These are phyloP conservation scores for Meira miltonrushii DNA, from an alignment of 1,284 basidiomycete species.

Conservation along the genomic window DNA sequence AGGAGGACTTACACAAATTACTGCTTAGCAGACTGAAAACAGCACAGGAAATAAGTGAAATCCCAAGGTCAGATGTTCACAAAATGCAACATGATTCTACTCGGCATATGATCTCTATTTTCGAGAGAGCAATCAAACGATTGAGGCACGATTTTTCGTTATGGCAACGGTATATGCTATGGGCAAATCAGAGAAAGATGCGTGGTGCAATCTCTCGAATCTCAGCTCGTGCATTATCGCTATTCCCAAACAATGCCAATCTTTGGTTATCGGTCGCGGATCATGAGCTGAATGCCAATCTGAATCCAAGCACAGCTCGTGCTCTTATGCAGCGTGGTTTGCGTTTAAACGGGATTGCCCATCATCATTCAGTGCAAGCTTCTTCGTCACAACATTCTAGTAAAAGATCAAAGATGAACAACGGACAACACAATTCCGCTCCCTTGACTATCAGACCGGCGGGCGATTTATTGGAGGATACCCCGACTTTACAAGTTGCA, in stretches of 20 bases:
- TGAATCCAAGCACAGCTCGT: constrained; percentile 71
- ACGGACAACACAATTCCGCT: not conserved
- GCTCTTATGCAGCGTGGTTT: constrained; percentile 79
- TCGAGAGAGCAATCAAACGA: constrained; percentile 79
- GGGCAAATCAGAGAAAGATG: constrained; percentile 75
- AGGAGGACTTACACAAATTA: constrained; percentile 52
- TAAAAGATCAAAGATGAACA: not conserved
- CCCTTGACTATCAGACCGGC: not conserved
- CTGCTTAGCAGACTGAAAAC: not conserved
- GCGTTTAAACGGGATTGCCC: constrained; percentile 54
- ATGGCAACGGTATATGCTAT: constrained; percentile 81
- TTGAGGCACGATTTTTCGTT: constrained; percentile 81
- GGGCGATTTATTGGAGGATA: constrained; percentile 1
- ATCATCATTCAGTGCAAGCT: constrained; percentile 1
- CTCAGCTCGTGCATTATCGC: constrained; percentile 67
- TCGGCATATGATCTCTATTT: constrained; percentile 77
- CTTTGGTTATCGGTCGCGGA: constrained; percentile 81
- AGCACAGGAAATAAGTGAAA: not conserved
- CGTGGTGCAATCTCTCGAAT: constrained; percentile 67
- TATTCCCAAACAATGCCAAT: constrained; percentile 72
- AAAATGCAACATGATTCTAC: constrained; percentile 43
- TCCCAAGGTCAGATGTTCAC: constrained; percentile 5
- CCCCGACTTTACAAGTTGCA: constrained; percentile 4
- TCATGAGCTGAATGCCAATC: constrained; percentile 73
- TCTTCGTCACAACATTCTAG: not conserved